Evolutionary conservation across 371 early-diverging fungal genomes (phyloP).

Genomic region (Syncephalastrum racemosum): DNA sequence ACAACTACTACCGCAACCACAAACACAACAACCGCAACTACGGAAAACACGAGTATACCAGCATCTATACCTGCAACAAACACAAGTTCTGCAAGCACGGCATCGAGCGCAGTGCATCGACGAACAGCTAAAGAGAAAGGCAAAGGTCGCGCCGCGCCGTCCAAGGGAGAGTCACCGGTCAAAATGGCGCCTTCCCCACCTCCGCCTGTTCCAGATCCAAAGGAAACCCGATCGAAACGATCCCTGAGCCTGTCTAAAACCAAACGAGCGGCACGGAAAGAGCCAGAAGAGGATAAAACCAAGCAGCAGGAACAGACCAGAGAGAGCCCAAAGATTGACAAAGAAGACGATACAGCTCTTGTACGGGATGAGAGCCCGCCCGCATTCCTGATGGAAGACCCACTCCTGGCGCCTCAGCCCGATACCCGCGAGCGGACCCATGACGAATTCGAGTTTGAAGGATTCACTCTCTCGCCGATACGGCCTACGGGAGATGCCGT

Average conservation of each 20-base stretch:
- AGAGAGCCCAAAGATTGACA: not conserved
- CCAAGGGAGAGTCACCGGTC: too few species aligned
- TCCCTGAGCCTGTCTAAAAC: too few species aligned
- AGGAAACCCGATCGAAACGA: too few species aligned
- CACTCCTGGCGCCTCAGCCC: not conserved
- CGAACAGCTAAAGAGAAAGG: too few species aligned
- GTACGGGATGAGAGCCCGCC: not conserved
- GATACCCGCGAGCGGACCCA: too few species aligned
- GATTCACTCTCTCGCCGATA: slow-evolving; percentile 7
- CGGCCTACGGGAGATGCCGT: not conserved
- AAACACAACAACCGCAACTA: not conserved
- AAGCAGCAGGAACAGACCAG: not conserved
- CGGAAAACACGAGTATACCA: slow-evolving; percentile 3
- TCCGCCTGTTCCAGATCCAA: too few species aligned
- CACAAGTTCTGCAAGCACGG: too few species aligned
- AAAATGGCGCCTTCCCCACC: too few species aligned
- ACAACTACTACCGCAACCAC: not conserved
- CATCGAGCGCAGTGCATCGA: too few species aligned
- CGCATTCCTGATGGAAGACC: not conserved
- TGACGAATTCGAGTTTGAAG: not conserved
- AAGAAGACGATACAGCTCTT: not conserved
- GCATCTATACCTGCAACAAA: not conserved
- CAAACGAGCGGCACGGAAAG: not conserved
- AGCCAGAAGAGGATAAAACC: not conserved
- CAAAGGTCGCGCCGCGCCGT: too few species aligned